phyloP scores from a whole-genome alignment of 1,139 yeast genomes.

The Yamadazyma blattariae region DNA sequence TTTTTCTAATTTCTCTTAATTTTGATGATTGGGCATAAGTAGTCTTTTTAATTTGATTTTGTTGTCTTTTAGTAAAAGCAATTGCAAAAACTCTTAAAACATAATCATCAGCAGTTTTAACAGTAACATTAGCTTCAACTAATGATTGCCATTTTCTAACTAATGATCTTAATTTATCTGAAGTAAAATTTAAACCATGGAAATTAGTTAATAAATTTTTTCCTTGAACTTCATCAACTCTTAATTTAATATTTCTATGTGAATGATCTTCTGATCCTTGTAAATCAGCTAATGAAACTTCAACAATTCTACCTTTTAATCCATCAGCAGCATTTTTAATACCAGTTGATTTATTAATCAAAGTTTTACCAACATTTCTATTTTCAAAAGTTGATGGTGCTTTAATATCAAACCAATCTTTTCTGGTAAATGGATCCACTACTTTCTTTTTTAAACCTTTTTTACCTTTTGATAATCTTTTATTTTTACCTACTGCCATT shows the following conservation, averaged over 20 bases:
- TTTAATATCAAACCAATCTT: slow-evolving; percentile 52
- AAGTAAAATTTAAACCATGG: slow-evolving; percentile 51
- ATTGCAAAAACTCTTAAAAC: slow-evolving; percentile 49
- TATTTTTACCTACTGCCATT: slow-evolving; percentile 55
- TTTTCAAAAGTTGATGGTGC: slow-evolving; percentile 52
- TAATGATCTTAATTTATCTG: slow-evolving; percentile 50
- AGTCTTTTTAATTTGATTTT: slow-evolving; percentile 50
- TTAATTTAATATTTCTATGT: slow-evolving; percentile 50
- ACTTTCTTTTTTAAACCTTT: slow-evolving; percentile 53
- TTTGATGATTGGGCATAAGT: slow-evolving; percentile 51
- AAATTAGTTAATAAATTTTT: slow-evolving; percentile 54
- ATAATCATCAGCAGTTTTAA: slow-evolving; percentile 50
- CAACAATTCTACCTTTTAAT: slow-evolving; percentile 51
- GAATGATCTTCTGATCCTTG: slow-evolving; percentile 55
- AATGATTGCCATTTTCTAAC: slow-evolving; percentile 55
- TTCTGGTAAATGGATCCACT: slow-evolving; percentile 52
- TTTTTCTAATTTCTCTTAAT: slow-evolving; percentile 51
- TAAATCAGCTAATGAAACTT: slow-evolving; percentile 49
- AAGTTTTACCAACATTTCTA: slow-evolving; percentile 52
- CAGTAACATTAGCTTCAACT: slow-evolving; percentile 52
- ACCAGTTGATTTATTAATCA: slow-evolving; percentile 52
- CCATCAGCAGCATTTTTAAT: slow-evolving; percentile 53
- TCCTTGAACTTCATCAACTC: slow-evolving; percentile 55
- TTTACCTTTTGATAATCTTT: slow-evolving; percentile 54
- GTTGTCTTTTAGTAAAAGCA: slow-evolving; percentile 54